Evolutionary conservation across 345 rosid species (phyloP).

Genomic region (Eucalyptus melliodora): DNA sequence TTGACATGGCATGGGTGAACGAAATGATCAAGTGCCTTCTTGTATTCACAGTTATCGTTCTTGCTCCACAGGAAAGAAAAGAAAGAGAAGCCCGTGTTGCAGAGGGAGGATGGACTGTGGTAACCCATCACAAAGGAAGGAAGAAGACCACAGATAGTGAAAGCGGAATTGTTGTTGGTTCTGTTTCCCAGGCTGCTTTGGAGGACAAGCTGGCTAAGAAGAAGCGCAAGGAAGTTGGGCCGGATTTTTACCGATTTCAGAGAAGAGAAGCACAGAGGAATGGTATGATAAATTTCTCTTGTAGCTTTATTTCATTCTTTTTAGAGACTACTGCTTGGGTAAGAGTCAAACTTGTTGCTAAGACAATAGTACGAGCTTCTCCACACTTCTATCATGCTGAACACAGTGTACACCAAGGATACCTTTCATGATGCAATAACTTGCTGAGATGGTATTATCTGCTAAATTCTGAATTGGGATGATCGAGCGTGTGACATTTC

Average conservation of each 20-base stretch:
- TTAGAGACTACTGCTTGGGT: background rate
- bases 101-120: slow-evolving; percentile 98
- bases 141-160: slow-evolving; percentile 77
- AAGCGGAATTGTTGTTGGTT: slow-evolving; percentile 73
- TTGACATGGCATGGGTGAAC: background rate
- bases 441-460: background rate
- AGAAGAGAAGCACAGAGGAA: slow-evolving; percentile 79
- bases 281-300: slow-evolving; percentile 25
- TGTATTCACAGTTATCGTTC: background rate
- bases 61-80: slow-evolving; percentile 50
- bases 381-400: background rate
- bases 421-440: background rate
- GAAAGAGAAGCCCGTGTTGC: slow-evolving; percentile 75
- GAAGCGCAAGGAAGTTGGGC: slow-evolving; percentile 58
- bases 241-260: slow-evolving; percentile 86
- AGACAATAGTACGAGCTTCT: background rate
- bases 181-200: slow-evolving; percentile 59
- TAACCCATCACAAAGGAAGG: slow-evolving; percentile 89
- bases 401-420: background rate
- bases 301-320: background rate
- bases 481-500: background rate
- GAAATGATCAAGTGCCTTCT: background rate
- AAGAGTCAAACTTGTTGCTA: background rate
- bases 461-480: background rate
- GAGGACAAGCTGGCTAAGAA: slow-evolving; percentile 55